Percentiles rank a stretch among this genome's conserved stretches.
Evolutionary conservation across 108 stramenopile genomes (phyloP).

Genomic region (Chaetoceros muelleri): DNA sequence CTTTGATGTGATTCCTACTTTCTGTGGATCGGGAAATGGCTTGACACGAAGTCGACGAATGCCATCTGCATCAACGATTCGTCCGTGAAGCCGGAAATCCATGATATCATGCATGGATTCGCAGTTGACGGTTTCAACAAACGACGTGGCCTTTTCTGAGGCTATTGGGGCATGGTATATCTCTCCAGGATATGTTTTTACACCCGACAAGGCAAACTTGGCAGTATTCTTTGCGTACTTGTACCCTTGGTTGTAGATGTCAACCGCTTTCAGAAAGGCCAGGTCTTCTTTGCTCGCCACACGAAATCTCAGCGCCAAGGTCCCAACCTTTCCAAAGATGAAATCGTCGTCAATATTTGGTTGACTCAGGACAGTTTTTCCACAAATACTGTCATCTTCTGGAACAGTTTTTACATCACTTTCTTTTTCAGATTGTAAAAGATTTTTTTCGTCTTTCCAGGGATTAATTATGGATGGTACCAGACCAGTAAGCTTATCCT

Average conservation of each 20-base stretch:
- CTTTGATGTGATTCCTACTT: slow-evolving; percentile 25
- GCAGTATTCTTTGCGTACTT: background rate
- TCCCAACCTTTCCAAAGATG: background rate
- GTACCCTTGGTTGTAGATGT: background rate
- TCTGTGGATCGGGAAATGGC: slow-evolving; percentile 53
- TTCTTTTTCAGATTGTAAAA: background rate
- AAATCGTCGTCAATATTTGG: background rate
- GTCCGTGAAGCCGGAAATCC: slow-evolving; percentile 12
- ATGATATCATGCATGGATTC: slow-evolving; percentile 13
- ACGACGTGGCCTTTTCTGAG: background rate
- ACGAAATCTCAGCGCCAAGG: slow-evolving; percentile 13
- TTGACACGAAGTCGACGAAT: slow-evolving; percentile 21
- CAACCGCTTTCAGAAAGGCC: slow-evolving; percentile 1
- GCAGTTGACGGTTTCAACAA: slow-evolving; percentile 1
- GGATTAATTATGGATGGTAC: too few species aligned
- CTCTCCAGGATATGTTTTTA: background rate
- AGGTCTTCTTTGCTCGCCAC: slow-evolving; percentile 10
- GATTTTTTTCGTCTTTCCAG: too few species aligned
- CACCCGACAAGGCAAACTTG: background rate
- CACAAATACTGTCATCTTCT: background rate
- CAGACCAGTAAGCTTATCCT: background rate
- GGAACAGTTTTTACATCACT: background rate
- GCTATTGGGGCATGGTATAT: background rate
- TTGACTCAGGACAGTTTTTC: background rate
- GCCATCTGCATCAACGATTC: background rate